Percentiles rank a stretch among this genome's conserved stretches.
phyloP scores from a whole-genome alignment of 2,329 filamentous ascomycete genomes.

The Stagonosporopsis vannaccii region DNA sequence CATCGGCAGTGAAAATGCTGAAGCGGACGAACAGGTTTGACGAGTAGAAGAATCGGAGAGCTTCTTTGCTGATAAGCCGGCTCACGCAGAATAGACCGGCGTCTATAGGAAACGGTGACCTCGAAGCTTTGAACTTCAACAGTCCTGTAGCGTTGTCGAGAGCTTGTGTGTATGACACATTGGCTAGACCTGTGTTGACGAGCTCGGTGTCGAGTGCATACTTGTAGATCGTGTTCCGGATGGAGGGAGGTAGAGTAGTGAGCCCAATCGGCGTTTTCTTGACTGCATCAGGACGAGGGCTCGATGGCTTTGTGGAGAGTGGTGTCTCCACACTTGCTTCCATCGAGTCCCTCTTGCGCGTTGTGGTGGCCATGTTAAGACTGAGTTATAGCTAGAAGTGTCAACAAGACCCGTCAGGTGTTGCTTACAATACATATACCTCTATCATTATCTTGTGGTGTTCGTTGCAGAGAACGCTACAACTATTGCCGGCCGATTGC shows the following conservation, averaged over 20 bases:
- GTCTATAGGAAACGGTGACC: conserved; percentile 36
- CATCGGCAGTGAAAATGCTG: conserved; percentile 35
- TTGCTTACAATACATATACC: neutral
- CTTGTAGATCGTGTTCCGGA: conserved; percentile 45
- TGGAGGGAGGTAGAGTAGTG: conserved; percentile 34
- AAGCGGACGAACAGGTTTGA: conserved; percentile 43
- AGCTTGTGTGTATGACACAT: conserved; percentile 42
- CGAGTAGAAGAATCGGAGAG: conserved; percentile 40
- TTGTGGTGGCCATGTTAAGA: conserved; percentile 14
- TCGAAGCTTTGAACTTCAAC: conserved; percentile 39
- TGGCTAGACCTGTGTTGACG: conserved; percentile 37
- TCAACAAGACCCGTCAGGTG: neutral
- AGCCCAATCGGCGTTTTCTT: conserved; percentile 39
- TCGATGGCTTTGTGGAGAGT: conserved; percentile 19
- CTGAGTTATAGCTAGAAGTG: neutral
- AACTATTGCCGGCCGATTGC: neutral
- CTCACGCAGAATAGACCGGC: conserved; percentile 38
- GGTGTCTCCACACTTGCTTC: conserved; percentile 30
- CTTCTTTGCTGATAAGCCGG: conserved; percentile 33
- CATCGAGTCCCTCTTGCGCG: conserved; percentile 43
- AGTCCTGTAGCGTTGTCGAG: conserved; percentile 22
- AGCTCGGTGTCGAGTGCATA: conserved; percentile 45
- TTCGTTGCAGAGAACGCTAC: neutral
- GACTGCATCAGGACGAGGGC: conserved; percentile 19
- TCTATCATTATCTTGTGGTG: neutral